Base-by-base conservation (phyloP, 2,329 filamentous ascomycete species). In the Neofusicoccum cordaticola region DNA sequence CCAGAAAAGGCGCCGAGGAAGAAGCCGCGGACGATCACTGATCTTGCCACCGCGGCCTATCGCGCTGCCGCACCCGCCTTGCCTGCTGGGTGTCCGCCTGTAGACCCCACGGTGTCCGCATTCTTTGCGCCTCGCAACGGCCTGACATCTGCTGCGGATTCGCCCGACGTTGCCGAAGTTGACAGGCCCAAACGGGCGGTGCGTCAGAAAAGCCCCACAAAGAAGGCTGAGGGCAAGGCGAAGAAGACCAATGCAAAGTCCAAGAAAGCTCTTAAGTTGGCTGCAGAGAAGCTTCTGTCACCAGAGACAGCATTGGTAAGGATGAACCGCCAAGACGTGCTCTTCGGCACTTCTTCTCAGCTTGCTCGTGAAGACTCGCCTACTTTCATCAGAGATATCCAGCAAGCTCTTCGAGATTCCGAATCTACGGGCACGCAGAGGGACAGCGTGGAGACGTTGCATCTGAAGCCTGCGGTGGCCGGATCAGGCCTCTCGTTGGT, bases 291-390 rank as follows among this genome's bases (percentile, higher is more conserved):
- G 67, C 63, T 79, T 5, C 71, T 78, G 12, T 77, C 75, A 12
- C 77, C 77, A 12, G 63, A 69, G 1, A 74, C 75, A 19, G 75
- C 75, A 11, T 53, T 69, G 4, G 45, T 66, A 37, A 67, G 70
- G 39, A 19, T 77, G 50, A 67, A 70, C 47, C 68, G 67, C 37
- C 77, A 79, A 65, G 73, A 77, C 27, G 61, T 79, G 8, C 67
- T 78, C 1, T 79, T 79, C 58, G 77, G 77, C 15, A 79, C 77
- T 13, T 78, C 76, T 2, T 78, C 77, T 66, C 77, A 79, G 64
- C 69, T 79, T 31, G 75, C 71, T 15, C 69, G 73, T 1, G 75
- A 77, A 35, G 75, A 77, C 51, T 78, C 77, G 3, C 77, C 77
- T 1, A 70, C 70, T 2, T 71, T 72, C 31, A 68, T 78, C 13